Conservation (phyloP, 2,329 filamentous ascomycete species). For the Colletotrichum liriopes region DNA sequence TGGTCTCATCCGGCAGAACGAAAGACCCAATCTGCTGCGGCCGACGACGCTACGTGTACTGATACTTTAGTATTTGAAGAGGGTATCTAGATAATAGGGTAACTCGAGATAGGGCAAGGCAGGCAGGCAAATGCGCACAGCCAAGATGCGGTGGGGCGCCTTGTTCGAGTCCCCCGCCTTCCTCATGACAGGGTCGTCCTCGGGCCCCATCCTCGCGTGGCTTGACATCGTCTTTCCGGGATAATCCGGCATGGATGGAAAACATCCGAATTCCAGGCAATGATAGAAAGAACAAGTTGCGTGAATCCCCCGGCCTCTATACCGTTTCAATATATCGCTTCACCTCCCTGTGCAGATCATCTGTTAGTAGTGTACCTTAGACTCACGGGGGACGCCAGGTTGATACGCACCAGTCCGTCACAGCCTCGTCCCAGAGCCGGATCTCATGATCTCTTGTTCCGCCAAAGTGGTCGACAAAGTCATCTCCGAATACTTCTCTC, state of each 20-base stretch:
- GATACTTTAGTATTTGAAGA: constrained; percentile 33
- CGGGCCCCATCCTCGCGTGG: constrained; percentile 20
- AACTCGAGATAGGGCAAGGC: neutral
- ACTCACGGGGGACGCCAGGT: neutral
- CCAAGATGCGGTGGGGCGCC: constrained; percentile 1
- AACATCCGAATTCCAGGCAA: constrained; percentile 7
- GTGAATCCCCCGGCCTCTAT: constrained; percentile 49
- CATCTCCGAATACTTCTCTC: constrained; percentile 93
- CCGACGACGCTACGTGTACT: constrained; percentile 9
- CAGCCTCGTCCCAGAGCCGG: constrained; percentile 92
- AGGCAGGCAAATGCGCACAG: neutral
- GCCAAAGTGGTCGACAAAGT: constrained; percentile 95
- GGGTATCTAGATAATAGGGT: constrained; percentile 38
- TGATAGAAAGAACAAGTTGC: constrained; percentile 10
- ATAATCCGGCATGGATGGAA: constrained; percentile 5
- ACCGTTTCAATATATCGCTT: constrained; percentile 86
- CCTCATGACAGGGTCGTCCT: constrained; percentile 1
- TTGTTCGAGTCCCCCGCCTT: constrained; percentile 3
- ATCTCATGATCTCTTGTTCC: constrained; percentile 95
- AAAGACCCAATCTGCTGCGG: neutral
- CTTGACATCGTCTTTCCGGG: constrained; percentile 18
- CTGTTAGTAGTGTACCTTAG: neutral
- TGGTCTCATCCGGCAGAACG: neutral
- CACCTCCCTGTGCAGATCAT: constrained; percentile 73
- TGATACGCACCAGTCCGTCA: constrained; percentile 90